Percentiles rank a stretch among this genome's conserved stretches.
phyloP scores from a whole-genome alignment of 2,329 filamentous ascomycete genomes.

The Xylaria sp. region DNA sequence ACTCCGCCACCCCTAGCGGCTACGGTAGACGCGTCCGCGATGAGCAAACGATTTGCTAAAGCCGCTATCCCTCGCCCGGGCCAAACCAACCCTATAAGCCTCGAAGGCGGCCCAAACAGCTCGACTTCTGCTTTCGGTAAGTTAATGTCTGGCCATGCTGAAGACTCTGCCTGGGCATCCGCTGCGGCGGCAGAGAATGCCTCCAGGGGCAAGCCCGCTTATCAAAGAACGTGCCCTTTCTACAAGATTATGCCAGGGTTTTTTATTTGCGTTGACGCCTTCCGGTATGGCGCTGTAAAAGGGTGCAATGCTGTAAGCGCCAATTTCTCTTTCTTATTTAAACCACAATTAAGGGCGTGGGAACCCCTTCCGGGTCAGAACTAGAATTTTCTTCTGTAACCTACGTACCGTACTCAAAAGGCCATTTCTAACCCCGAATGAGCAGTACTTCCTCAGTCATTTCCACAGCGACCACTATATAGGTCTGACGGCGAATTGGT shows the following conservation, averaged over 20 bases:
- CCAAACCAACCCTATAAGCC: conserved; percentile 77
- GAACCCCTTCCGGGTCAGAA: background rate
- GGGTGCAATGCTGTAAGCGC: conserved; percentile 72
- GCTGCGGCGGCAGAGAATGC: conserved; percentile 81
- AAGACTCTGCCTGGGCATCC: conserved; percentile 86
- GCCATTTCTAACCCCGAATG: background rate
- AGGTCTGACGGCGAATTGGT: conserved; percentile 86
- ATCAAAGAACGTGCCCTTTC: conserved; percentile 91
- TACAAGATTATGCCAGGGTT: conserved; percentile 98
- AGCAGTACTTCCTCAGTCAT: conserved; percentile 86
- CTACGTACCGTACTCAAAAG: no score
- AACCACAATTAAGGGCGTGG: no score
- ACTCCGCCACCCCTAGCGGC: conserved; percentile 36
- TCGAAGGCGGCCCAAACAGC: conserved; percentile 49
- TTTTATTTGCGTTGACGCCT: conserved; percentile 92
- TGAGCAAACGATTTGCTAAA: conserved; percentile 66
- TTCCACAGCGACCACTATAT: conserved; percentile 99
- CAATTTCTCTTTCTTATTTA: background rate
- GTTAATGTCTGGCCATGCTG: conserved; percentile 89
- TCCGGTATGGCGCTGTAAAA: conserved; percentile 91
- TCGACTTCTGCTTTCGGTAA: conserved; percentile 81
- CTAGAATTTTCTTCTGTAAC: background rate
- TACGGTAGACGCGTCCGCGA: conserved; percentile 46
- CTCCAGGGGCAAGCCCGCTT: conserved; percentile 82
- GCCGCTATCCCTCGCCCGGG: conserved; percentile 76